Base-by-base conservation (phyloP, 768 basidiomycete species). In the Fomitopsis serialis region DNA sequence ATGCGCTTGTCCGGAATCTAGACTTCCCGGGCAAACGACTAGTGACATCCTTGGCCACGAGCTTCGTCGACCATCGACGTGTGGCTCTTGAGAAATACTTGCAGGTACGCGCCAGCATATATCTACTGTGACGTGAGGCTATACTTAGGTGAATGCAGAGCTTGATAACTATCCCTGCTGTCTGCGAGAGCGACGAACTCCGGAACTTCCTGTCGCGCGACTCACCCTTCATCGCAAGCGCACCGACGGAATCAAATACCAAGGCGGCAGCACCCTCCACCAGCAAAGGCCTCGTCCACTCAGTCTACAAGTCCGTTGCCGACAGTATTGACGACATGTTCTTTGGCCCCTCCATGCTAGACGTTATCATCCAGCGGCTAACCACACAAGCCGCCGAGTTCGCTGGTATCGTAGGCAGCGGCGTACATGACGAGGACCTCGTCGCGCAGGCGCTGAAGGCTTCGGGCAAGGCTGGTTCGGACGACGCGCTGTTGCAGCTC, bases 311-410 rank as follows among this genome's bases (percentile, higher is more conserved):
- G 27, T 91, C 92, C 23, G 90, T 99, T 44, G 82, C 96, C 5
- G 90, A 92, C 58, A 94, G 93, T 66, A 86, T 98, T 62, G 97
- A 99, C 67, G 97, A 98, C 68, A 92, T 97, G 80, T 87, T 96
- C 70, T 92, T 96, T 59, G 94, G 92, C 2, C 95, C 90, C 2
- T 94, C 92, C 0, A 94, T 97, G 92, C 71, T 98, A 42, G 94
- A 98, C 65, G 87, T 95, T 43, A 89, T 96, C 79, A 91, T 96
- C 42, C 87, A 92, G 61, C 84, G 93, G 2, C 80, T 98, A 17
- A 92, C 88, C 0, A 81, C 85, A 27, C 94, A 98, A 69, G 93
- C 90, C 0, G 90, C 90, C 10, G 91, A 94, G 63, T 84, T 94
- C 55, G 87, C 85, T 2, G 93, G 92, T 1, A 83, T 93, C 50